A percentile compares a stretch with the other conserved stretches of the same genome.
Conservation (phyloP, 208 protist genomes). For the Jaenimonas drosophilae region DNA sequence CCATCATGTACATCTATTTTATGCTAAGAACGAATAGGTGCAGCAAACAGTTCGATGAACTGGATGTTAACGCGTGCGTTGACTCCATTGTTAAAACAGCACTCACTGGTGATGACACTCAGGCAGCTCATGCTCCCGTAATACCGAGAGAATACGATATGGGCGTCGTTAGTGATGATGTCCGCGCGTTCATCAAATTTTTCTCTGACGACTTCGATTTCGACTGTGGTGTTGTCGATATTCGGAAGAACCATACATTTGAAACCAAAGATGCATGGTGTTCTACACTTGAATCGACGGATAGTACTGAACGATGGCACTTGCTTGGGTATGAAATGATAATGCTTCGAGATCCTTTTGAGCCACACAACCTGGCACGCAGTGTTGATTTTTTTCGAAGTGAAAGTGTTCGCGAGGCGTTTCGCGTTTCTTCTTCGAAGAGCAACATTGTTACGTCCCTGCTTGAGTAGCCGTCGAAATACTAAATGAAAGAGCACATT, state of each 20-base stretch:
- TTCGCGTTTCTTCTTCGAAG: slow-evolving; percentile 30
- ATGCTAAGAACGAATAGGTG: slow-evolving; percentile 30
- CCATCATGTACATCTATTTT: slow-evolving; percentile 77
- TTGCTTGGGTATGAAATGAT: slow-evolving; percentile 58
- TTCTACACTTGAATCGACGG: slow-evolving; percentile 11
- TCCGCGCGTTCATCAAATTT: slow-evolving; percentile 48
- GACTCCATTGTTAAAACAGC: slow-evolving; percentile 7
- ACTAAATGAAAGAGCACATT: not conserved
- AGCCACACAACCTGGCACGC: slow-evolving; percentile 57
- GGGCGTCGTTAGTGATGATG: slow-evolving; percentile 23
- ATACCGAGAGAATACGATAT: slow-evolving; percentile 14
- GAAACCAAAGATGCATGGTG: slow-evolving; percentile 51
- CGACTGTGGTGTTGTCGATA: slow-evolving; percentile 63
- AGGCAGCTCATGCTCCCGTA: slow-evolving; percentile 10
- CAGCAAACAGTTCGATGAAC: slow-evolving; percentile 18
- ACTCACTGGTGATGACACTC: not conserved
- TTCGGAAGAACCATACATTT: slow-evolving; percentile 22
- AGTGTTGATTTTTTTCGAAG: slow-evolving; percentile 77
- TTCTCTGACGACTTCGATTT: slow-evolving; percentile 55
- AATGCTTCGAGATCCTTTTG: slow-evolving; percentile 64
- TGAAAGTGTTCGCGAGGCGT: slow-evolving; percentile 56
- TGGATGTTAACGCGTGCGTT: slow-evolving; percentile 9
- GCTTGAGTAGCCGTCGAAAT: not conserved
- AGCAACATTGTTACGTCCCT: slow-evolving; percentile 16
- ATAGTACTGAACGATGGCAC: slow-evolving; percentile 39